Evolutionary conservation across 1,139 yeast species (phyloP).

Genomic region (Hansenula anomala): DNA sequence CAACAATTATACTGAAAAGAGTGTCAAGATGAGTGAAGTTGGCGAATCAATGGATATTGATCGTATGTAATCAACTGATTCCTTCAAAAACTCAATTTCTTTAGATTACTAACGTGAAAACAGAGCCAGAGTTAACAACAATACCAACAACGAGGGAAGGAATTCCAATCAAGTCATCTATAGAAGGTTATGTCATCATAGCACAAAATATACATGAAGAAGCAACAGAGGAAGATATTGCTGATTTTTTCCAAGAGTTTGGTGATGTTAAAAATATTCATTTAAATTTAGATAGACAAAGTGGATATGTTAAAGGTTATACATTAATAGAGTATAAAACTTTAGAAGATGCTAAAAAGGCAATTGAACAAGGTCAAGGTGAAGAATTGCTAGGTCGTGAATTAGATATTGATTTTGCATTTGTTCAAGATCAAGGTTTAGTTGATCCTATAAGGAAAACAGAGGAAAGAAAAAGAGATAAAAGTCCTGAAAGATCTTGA

Average conservation of each 20-base stretch:
- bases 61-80: not conserved
- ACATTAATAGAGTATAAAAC: conserved; percentile 34
- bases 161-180: conserved; percentile 17
- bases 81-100: too few species aligned
- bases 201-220: conserved; percentile 40
- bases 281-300: conserved; percentile 36
- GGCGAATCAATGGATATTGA: conserved; percentile 8
- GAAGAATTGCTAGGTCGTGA: conserved; percentile 28
- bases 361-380: conserved; percentile 28
- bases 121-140: not conserved
- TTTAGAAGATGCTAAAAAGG: conserved; percentile 30
- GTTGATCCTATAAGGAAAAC: not conserved
- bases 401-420: conserved; percentile 34
- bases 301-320: conserved; percentile 35
- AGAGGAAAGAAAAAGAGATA: conserved; percentile 1
- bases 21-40: conserved; percentile 4
- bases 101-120: not conserved
- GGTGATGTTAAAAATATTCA: conserved; percentile 35
- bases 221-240: conserved; percentile 39
- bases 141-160: conserved; percentile 9
- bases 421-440: conserved; percentile 22
- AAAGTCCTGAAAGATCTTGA: not conserved
- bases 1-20: too few species aligned
- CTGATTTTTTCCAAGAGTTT: conserved; percentile 36
- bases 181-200: conserved; percentile 41